A percentile compares a stretch with the other conserved stretches of the same genome.
phyloP scores from a whole-genome alignment of 257 asterid species.

The Solanum verrucosum region DNA sequence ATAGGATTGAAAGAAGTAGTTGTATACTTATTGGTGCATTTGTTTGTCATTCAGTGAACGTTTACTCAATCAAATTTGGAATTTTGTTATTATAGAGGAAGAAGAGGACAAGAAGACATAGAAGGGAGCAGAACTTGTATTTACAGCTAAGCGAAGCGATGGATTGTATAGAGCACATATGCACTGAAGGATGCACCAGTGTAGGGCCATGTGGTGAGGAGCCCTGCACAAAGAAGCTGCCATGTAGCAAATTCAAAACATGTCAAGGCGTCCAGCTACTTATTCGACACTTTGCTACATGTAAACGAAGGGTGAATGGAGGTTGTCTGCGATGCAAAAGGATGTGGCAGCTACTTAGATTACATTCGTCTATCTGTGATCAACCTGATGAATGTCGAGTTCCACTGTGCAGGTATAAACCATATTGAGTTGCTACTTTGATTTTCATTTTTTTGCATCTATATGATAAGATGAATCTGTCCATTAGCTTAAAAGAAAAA shows the following conservation, averaged over 20 bases:
- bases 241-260: slow-evolving; percentile 72
- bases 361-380: slow-evolving; percentile 80
- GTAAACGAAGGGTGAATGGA: slow-evolving; percentile 70
- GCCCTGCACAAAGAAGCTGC: slow-evolving; percentile 43
- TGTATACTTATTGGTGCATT: neutral
- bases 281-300: slow-evolving; percentile 65
- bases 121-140: slow-evolving; percentile 50
- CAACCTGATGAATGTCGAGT: slow-evolving; percentile 68
- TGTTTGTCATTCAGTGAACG: neutral
- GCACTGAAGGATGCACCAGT: slow-evolving; percentile 77
- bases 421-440: neutral
- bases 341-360: slow-evolving; percentile 82
- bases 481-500: neutral
- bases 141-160: slow-evolving; percentile 82
- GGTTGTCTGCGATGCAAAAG: slow-evolving; percentile 71
- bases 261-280: slow-evolving; percentile 82
- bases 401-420: slow-evolving; percentile 71
- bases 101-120: slow-evolving; percentile 48
- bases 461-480: neutral
- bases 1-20: neutral
- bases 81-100: slow-evolving; percentile 41
- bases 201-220: slow-evolving; percentile 70
- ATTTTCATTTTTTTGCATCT: neutral
- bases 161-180: slow-evolving; percentile 81
- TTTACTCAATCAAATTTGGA: neutral